Base-by-base conservation (phyloP, 805 yeast genomes). In the Cyberlindnera maritima region DNA sequence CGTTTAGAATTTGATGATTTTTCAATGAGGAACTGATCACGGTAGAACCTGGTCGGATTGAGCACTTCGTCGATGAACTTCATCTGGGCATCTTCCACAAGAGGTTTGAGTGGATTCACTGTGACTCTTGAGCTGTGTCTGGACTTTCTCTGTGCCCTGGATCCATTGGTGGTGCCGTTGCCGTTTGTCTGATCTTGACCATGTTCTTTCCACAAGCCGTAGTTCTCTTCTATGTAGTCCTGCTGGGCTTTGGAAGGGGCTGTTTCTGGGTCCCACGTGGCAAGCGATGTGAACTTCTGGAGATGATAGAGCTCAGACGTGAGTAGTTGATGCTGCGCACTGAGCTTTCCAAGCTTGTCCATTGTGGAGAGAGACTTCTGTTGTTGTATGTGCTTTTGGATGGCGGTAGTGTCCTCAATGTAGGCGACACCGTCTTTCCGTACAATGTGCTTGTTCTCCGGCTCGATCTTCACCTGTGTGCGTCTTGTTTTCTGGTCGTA, bases 231-330 rank as follows among this genome's bases (percentile, higher is more conserved):
- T 23, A 43, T 64, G 44, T 65, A 75, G 44, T 54, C 61, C 47
- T 53, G 58, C 45, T 58, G 68, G 52, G 59, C 51, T 31, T 62
- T 65, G 2, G 72, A 67, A 10, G 67, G 57, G 1, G 70, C 68
- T n/a, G n/a, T n/a, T 14, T 62, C 56, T 0, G 90, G 90, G 52
- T 83, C 76, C 76, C 82, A 85, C 17, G 77, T 79, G 0, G 74
- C 77, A 36, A 84, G 60, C 0, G 88, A 80, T 18, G 80, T 78
- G 59, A 75, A 85, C 54, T 81, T 79, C 47, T 72, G 67, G 23
- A 85, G 63, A 58, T 85, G 88, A 55, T 79, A 84, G 17, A 85
- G 64, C 58, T 85, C 90, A 50, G 80, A 79, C 0, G 79, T 68
- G 21, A 77, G 61, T 5, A 76, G 43, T 42, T 76, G 77, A 60